phyloP scores from a whole-genome alignment of 2,329 filamentous ascomycete genomes.

The Colletotrichum sp. region DNA sequence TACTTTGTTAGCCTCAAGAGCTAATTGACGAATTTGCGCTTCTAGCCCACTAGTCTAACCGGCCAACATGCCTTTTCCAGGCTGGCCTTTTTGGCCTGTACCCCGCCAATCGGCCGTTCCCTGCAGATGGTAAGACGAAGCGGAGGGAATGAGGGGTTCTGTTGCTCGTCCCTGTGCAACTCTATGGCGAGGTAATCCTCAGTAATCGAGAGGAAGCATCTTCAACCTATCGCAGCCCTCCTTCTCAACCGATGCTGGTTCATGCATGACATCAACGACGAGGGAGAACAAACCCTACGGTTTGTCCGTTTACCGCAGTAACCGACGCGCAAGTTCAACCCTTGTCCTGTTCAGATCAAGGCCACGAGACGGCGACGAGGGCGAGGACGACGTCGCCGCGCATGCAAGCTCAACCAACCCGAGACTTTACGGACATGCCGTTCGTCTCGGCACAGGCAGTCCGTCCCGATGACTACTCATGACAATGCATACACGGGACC shows the following conservation, averaged over 20 bases:
- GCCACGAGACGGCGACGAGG: background rate
- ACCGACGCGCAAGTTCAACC: background rate
- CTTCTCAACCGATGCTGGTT: background rate
- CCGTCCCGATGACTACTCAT: background rate
- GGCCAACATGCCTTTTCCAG: background rate
- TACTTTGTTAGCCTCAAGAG: background rate
- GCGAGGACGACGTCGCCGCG: background rate
- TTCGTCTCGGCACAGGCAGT: background rate
- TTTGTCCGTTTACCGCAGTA: constrained; percentile 10
- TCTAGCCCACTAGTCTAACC: background rate
- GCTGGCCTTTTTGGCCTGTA: background rate
- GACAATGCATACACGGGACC: background rate
- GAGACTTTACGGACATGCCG: background rate
- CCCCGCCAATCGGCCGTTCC: background rate
- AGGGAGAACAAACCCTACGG: background rate
- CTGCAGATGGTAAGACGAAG: background rate
- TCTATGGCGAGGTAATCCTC: background rate
- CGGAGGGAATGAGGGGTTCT: background rate
- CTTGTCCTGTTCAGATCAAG: background rate
- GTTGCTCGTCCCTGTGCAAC: background rate
- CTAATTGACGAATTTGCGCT: background rate
- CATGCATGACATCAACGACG: constrained; percentile 27
- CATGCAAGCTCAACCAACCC: background rate
- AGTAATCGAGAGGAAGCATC: background rate
- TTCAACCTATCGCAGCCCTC: background rate